A percentile compares a stretch with the other conserved stretches of the same genome.
Evolutionary conservation across 169 alveolate genomes (phyloP).

Genomic region (Eimeria acervulina): DNA sequence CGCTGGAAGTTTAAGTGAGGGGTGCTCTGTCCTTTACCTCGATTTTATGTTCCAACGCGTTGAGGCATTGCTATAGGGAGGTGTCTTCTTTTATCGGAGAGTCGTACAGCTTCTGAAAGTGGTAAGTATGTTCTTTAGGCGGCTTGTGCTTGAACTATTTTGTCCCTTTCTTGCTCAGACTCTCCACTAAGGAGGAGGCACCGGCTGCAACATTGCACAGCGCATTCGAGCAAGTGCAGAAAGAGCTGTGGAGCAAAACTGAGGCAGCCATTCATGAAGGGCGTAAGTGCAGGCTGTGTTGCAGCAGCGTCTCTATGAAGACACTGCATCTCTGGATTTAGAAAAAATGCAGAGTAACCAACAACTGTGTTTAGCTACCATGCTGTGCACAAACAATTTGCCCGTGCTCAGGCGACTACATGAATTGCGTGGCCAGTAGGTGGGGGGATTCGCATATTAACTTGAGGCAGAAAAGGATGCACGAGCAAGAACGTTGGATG

Average conservation of each 20-base stretch:
- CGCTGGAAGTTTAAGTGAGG: conserved; percentile 54
- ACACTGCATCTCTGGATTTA: not conserved
- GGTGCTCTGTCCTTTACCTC: not conserved
- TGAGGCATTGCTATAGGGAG: not conserved
- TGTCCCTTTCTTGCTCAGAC: not conserved
- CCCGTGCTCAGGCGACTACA: not conserved
- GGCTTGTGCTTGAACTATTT: not conserved
- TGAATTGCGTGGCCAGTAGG: not conserved
- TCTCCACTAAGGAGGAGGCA: not conserved
- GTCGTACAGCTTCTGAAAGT: too few relatives aligned
- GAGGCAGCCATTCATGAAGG: conserved; percentile 21
- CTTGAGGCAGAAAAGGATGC: conserved; percentile 25
- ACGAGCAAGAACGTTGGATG: conserved; percentile 3
- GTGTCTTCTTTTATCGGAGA: not conserved
- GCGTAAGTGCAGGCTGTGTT: not conserved
- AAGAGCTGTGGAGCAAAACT: conserved; percentile 24
- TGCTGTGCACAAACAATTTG: not conserved
- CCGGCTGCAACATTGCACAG: not conserved
- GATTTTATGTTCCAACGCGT: not conserved
- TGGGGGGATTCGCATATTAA: not conserved
- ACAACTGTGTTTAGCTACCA: not conserved
- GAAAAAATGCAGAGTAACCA: not conserved
- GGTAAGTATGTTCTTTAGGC: not conserved
- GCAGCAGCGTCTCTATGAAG: not conserved
- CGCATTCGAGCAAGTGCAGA: not conserved